Evolutionary conservation across 257 asterid genomes (phyloP).

Genomic region (Solanum etuberosum): DNA sequence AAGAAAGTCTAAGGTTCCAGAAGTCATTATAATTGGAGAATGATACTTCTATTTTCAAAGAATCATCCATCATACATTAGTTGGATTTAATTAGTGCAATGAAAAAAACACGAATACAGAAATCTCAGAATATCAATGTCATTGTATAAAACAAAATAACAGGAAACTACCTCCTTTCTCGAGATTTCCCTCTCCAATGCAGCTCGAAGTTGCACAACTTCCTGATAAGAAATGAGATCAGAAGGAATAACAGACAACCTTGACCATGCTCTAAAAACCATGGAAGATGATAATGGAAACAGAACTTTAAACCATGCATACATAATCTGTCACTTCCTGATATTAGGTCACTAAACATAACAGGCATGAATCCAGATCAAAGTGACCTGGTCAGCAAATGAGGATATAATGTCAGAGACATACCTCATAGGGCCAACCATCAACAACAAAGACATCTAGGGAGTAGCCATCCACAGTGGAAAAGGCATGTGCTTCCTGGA

Average conservation of each 20-base stretch:
- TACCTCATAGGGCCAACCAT: slow-evolving; percentile 97
- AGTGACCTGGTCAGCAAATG: not conserved
- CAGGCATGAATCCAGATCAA: not conserved
- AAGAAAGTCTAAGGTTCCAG: not conserved
- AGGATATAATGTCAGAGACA: not conserved
- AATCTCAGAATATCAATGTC: not conserved
- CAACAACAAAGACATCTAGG: slow-evolving; percentile 93
- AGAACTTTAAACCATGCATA: not conserved
- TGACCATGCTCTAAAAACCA: not conserved
- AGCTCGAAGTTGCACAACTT: slow-evolving; percentile 67
- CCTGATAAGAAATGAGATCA: slow-evolving; percentile 34
- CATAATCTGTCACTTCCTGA: not conserved
- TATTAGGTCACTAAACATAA: not conserved
- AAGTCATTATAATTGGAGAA: not conserved
- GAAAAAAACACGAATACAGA: not conserved
- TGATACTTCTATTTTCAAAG: not conserved
- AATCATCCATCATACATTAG: not conserved
- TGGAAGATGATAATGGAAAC: not conserved
- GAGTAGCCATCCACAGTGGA: slow-evolving; percentile 94
- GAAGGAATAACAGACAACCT: not conserved
- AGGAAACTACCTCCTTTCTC: slow-evolving; percentile 57
- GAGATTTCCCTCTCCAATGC: slow-evolving; percentile 53
- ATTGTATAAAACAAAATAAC: not conserved
- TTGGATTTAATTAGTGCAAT: not conserved
- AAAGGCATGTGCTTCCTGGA: slow-evolving; percentile 98